These are phyloP conservation scores for Pythium phragmiticola DNA, from an alignment of 352 stramenopile species.

Conservation along the genomic window DNA sequence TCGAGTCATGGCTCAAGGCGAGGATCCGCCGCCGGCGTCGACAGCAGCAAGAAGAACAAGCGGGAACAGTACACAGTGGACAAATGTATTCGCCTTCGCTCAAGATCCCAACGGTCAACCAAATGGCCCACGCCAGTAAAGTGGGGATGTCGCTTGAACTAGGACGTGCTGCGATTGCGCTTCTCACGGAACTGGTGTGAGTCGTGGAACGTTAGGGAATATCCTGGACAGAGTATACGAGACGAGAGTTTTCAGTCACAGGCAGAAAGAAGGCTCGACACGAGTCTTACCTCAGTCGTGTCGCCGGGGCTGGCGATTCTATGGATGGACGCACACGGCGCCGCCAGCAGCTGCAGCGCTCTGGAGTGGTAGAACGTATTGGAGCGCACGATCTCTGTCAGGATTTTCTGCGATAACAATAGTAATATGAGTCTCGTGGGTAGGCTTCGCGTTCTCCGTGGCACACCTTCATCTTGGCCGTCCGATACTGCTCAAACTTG, in stretches of 20 bases:
- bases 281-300: conserved; percentile 8
- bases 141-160: conserved; percentile 29
- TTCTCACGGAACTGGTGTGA: conserved; percentile 27
- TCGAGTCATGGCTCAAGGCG: conserved; percentile 30
- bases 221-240: not conserved
- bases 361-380: conserved; percentile 79
- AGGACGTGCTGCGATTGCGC: conserved; percentile 21
- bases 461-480: conserved; percentile 74
- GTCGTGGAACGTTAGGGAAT: not conserved
- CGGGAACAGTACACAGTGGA: not conserved
- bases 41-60: not conserved
- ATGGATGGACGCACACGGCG: conserved; percentile 47
- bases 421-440: too few species aligned
- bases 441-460: too few species aligned
- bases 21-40: conserved; percentile 22
- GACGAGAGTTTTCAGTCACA: too few species aligned
- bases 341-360: conserved; percentile 65
- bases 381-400: conserved; percentile 69
- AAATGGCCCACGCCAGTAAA: conserved; percentile 32
- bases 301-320: conserved; percentile 32
- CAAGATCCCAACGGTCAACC: conserved; percentile 32
- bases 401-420: conserved; percentile 48
- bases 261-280: too few species aligned
- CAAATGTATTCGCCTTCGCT: not conserved
- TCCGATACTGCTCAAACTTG: conserved; percentile 70